Percentiles rank a stretch among this genome's conserved stretches.
Conservation (phyloP, 2,329 filamentous ascomycete genomes). For the Lachnellula hyalina region DNA sequence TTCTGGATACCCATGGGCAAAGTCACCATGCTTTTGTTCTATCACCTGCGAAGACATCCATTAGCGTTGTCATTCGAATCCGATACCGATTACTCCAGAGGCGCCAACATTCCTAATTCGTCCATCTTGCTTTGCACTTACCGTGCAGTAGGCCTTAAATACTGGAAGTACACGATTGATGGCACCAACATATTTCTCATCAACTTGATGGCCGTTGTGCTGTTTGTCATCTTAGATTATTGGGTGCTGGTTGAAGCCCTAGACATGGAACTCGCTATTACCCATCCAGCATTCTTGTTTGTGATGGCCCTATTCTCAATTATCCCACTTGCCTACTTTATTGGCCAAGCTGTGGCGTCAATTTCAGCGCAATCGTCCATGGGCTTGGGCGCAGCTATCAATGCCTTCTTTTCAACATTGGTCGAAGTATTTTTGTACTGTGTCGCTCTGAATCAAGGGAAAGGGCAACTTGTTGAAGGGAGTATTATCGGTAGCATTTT, state of each 20-base stretch:
- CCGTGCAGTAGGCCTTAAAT: slow-evolving; percentile 85
- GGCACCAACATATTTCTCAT: slow-evolving; percentile 99
- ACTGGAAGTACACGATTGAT: slow-evolving; percentile 99
- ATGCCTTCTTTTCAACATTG: slow-evolving; percentile 95
- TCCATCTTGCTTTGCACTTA: slow-evolving; percentile 96
- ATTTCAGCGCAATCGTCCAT: slow-evolving; percentile 98
- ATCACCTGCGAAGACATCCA: slow-evolving; percentile 88
- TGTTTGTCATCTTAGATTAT: slow-evolving; percentile 93
- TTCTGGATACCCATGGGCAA: slow-evolving; percentile 99
- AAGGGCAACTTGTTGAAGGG: slow-evolving; percentile 87
- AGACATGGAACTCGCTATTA: slow-evolving; percentile 64
- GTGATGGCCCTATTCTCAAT: slow-evolving; percentile 80
- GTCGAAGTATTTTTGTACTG: slow-evolving; percentile 98
- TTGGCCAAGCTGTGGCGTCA: slow-evolving; percentile 94
- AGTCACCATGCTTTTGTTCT: slow-evolving; percentile 81
- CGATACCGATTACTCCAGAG: slow-evolving; percentile 69
- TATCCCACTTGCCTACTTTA: slow-evolving; percentile 96
- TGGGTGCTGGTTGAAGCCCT: slow-evolving; percentile 67
- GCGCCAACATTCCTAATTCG: slow-evolving; percentile 65
- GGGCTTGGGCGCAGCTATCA: slow-evolving; percentile 94
- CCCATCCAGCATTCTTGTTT: slow-evolving; percentile 82
- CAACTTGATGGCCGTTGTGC: slow-evolving; percentile 89
- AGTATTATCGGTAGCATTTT: slow-evolving; percentile 98
- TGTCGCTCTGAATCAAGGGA: slow-evolving; percentile 86
- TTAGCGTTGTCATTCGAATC: slow-evolving; percentile 90